Conservation (phyloP, 441 rosid species). For the Oxalis stricta region DNA sequence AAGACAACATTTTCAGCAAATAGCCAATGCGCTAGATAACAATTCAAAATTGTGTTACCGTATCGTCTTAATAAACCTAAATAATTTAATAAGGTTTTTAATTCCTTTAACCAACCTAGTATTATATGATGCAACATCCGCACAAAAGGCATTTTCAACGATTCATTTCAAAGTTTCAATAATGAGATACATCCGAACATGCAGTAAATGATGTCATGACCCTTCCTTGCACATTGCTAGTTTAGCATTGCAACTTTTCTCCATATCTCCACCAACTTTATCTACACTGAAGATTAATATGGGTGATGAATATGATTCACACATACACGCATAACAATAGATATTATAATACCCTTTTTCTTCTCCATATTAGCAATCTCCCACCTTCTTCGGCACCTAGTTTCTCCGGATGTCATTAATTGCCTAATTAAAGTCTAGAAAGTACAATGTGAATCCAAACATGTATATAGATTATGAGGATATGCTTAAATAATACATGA, state of each 20-base stretch:
- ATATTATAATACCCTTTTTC: conserved; percentile 39
- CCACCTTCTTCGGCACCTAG: conserved; percentile 63
- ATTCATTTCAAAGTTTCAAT: conserved; percentile 9
- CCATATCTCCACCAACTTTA: conserved; percentile 31
- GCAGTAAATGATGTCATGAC: conserved; percentile 32
- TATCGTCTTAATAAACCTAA: too few species aligned
- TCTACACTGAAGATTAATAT: conserved; percentile 37
- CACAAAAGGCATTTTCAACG: conserved; percentile 2
- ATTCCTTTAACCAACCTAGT: too few species aligned
- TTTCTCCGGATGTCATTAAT: conserved; percentile 73
- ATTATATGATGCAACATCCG: conserved; percentile 1
- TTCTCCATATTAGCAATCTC: conserved; percentile 48
- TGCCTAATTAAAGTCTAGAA: conserved; percentile 43
- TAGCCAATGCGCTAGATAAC: too few species aligned
- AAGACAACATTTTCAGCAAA: too few species aligned
- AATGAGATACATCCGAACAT: conserved; percentile 35
- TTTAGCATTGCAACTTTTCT: conserved; percentile 34
- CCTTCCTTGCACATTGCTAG: conserved; percentile 47
- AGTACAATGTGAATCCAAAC: conserved; percentile 4
- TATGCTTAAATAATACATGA: conserved; percentile 31
- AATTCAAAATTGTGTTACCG: too few species aligned
- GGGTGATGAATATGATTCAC: conserved; percentile 9
- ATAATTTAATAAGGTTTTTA: too few species aligned
- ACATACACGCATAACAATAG: not conserved
- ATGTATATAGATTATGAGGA: conserved; percentile 1